Conservation (phyloP, 805 yeast species). For the Kodamaea sagamina region DNA sequence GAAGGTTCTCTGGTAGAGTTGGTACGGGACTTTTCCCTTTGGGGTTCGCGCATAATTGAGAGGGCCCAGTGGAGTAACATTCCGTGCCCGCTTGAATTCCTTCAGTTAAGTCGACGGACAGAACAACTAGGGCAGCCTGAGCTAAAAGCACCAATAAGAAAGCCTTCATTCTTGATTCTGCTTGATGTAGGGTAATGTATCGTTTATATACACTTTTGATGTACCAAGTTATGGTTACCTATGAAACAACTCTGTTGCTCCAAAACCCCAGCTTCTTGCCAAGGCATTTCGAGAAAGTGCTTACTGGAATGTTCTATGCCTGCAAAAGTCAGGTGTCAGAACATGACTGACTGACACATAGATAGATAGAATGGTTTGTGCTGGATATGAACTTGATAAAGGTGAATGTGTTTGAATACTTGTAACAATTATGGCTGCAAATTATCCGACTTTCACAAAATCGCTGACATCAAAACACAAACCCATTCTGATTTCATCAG, state of each 20-base stretch:
- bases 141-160: background rate
- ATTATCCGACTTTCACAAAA: too few species aligned
- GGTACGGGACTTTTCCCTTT: conserved; percentile 25
- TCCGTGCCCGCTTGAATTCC: conserved; percentile 16
- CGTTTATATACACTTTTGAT: background rate
- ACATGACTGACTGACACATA: too few species aligned
- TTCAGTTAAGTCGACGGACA: background rate
- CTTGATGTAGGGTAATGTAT: too few species aligned
- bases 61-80: conserved; percentile 25
- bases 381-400: too few species aligned
- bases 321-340: background rate
- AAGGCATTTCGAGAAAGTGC: background rate
- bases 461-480: too few species aligned
- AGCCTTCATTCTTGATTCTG: background rate
- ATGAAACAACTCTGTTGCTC: background rate
- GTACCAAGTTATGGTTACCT: background rate
- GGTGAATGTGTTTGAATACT: too few species aligned
- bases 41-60: conserved; percentile 22
- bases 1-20: too few species aligned
- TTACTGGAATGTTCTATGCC: background rate
- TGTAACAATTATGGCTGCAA: too few species aligned
- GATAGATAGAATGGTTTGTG: too few species aligned
- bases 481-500: too few species aligned
- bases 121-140: background rate
- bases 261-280: background rate